phyloP scores from a whole-genome alignment of 257 asterid species.

The Striga asiatica region DNA sequence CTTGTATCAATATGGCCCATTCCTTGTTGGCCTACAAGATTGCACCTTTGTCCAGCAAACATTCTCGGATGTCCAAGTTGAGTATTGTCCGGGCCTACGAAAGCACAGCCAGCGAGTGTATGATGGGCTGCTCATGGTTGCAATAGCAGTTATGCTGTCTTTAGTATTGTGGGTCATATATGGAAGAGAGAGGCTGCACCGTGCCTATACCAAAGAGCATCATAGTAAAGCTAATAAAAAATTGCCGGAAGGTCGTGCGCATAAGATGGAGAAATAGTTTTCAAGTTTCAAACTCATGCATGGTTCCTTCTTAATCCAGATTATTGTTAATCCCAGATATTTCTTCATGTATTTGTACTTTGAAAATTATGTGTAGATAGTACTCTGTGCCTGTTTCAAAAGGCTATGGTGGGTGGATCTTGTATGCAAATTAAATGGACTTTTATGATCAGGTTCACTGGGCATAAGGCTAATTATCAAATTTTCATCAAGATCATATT shows the following conservation, averaged over 20 bases:
- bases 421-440: no score
- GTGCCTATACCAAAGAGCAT: conserved; percentile 50
- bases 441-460: no score
- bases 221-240: no score
- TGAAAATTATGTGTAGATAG: no score
- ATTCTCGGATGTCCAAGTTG: conserved; percentile 32
- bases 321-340: no score
- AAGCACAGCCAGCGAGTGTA: conserved; percentile 47
- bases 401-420: no score
- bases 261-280: not conserved
- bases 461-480: no score
- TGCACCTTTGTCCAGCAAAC: conserved; percentile 67
- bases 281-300: no score
- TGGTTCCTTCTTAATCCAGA: no score
- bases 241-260: conserved; percentile 14
- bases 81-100: conserved; percentile 55
- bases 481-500: no score
- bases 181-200: conserved; percentile 79
- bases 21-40: conserved; percentile 59
- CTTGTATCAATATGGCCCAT: conserved; percentile 47
- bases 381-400: no score
- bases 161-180: conserved; percentile 72
- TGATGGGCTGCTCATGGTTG: conserved; percentile 60
- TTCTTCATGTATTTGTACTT: no score
- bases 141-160: conserved; percentile 61